phyloP scores from a whole-genome alignment of 2,329 filamentous ascomycete genomes.

The Fusarium bactridioides region DNA sequence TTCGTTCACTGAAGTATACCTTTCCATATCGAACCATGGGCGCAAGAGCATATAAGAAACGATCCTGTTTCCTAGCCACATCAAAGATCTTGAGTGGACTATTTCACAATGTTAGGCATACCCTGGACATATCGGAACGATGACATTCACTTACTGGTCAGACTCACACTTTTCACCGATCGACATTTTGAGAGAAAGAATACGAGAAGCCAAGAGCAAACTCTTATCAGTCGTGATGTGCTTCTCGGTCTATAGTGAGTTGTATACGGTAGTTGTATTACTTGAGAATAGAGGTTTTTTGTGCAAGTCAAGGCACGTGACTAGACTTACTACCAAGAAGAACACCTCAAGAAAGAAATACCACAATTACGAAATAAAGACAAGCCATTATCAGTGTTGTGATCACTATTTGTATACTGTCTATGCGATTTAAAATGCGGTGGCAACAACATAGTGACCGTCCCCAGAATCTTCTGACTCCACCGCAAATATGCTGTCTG shows the following conservation, averaged over 20 bases:
- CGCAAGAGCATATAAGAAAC: conserved; percentile 66
- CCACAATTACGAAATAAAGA: not conserved
- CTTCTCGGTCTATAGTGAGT: not conserved
- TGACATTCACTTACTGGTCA: conserved; percentile 31
- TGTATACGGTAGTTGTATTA: not conserved
- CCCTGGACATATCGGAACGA: conserved; percentile 20
- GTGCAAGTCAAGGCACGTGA: conserved; percentile 29
- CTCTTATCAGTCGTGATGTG: not conserved
- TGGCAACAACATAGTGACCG: not conserved
- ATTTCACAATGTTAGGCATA: conserved; percentile 25
- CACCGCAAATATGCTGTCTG: conserved; percentile 45
- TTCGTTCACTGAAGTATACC: conserved; percentile 38
- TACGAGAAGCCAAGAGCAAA: not conserved
- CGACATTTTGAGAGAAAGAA: conserved; percentile 17
- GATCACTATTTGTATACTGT: not conserved
- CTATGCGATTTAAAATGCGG: not conserved
- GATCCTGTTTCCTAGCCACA: conserved; percentile 57
- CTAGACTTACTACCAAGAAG: not conserved
- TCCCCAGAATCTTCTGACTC: conserved; percentile 25
- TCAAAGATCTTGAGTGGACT: conserved; percentile 69
- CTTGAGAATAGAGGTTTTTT: conserved; percentile 31
- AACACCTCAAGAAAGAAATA: not conserved
- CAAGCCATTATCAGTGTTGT: not conserved
- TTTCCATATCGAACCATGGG: conserved; percentile 76
- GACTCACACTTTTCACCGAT: conserved; percentile 27